Conservation (phyloP, 1,284 basidiomycete genomes). For the Ustilago tritici region DNA sequence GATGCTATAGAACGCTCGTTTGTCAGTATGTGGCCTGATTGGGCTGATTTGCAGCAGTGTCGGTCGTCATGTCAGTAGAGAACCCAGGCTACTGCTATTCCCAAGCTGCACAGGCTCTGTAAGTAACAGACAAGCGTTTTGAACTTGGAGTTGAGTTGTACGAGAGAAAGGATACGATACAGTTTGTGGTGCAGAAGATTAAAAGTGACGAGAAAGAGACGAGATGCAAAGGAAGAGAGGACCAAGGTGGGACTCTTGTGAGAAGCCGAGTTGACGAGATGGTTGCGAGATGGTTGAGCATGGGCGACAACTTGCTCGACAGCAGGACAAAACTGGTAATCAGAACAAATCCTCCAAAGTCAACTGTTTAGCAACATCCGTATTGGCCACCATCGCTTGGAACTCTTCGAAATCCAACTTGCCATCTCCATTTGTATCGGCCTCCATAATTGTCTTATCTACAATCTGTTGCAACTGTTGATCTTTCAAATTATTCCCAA, state of each 20-base stretch:
- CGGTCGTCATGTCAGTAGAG: no score
- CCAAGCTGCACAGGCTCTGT: no score
- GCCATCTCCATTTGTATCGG: slow-evolving; percentile 95
- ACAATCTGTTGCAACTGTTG: slow-evolving; percentile 99
- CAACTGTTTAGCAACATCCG: slow-evolving; percentile 99
- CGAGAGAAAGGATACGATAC: background rate
- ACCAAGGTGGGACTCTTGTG: no score
- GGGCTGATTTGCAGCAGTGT: no score
- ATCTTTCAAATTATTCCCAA: slow-evolving; percentile 98
- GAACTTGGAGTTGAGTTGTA: background rate
- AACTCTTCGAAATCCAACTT: slow-evolving; percentile 98
- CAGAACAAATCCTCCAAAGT: slow-evolving; percentile 79
- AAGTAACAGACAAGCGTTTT: background rate
- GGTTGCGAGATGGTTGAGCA: background rate
- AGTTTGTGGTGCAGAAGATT: background rate
- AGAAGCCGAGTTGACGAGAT: background rate
- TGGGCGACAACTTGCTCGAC: no score
- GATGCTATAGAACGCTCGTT: no score
- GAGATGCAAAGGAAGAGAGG: background rate
- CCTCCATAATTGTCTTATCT: slow-evolving; percentile 99
- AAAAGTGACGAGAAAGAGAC: no score
- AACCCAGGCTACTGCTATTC: no score
- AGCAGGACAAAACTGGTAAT: background rate
- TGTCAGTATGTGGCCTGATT: no score
- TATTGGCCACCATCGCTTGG: slow-evolving; percentile 94